phyloP scores from a whole-genome alignment of 2,329 filamentous ascomycete genomes.

The Magnaporthiopsis incrustans region DNA sequence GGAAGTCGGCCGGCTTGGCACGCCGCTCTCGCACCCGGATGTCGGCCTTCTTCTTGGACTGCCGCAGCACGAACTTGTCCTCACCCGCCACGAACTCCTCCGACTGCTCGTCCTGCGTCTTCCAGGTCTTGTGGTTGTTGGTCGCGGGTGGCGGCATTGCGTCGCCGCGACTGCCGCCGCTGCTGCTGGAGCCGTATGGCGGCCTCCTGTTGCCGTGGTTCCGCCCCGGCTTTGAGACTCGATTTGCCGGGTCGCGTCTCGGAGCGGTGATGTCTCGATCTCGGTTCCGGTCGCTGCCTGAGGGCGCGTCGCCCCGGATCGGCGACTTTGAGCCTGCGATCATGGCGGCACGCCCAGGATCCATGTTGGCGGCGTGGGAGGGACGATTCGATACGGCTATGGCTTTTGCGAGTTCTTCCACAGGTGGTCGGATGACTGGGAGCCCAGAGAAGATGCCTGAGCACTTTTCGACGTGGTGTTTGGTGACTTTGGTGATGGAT shows the following conservation, averaged over 20 bases:
- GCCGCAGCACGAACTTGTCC: slow-evolving; percentile 90
- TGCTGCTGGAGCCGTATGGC: slow-evolving; percentile 16
- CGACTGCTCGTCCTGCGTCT: slow-evolving; percentile 71
- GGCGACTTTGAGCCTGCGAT: slow-evolving; percentile 38
- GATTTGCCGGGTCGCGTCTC: slow-evolving; percentile 44
- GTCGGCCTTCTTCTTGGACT: slow-evolving; percentile 96
- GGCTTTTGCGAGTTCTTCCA: too few species aligned
- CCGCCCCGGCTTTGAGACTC: slow-evolving; percentile 38
- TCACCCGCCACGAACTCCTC: slow-evolving; percentile 86
- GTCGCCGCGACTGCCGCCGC: background rate
- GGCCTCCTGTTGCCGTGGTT: slow-evolving; percentile 14
- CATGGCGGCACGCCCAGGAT: slow-evolving; percentile 47
- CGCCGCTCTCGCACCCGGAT: slow-evolving; percentile 88
- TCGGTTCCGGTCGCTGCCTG: background rate
- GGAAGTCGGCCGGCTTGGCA: slow-evolving; percentile 86
- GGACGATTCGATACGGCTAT: too few species aligned
- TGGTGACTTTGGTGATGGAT: too few species aligned
- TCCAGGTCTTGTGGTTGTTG: slow-evolving; percentile 31
- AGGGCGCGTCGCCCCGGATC: slow-evolving; percentile 19
- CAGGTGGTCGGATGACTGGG: too few species aligned
- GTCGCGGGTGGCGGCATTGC: slow-evolving; percentile 14
- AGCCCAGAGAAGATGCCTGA: too few species aligned
- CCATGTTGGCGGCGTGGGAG: slow-evolving; percentile 30
- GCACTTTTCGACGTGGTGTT: too few species aligned
- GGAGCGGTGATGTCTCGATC: slow-evolving; percentile 46